These are phyloP conservation scores for Chlamydomonas asymmetrica DNA, from an alignment of 139 green algal genomes.

Conservation along the genomic window DNA sequence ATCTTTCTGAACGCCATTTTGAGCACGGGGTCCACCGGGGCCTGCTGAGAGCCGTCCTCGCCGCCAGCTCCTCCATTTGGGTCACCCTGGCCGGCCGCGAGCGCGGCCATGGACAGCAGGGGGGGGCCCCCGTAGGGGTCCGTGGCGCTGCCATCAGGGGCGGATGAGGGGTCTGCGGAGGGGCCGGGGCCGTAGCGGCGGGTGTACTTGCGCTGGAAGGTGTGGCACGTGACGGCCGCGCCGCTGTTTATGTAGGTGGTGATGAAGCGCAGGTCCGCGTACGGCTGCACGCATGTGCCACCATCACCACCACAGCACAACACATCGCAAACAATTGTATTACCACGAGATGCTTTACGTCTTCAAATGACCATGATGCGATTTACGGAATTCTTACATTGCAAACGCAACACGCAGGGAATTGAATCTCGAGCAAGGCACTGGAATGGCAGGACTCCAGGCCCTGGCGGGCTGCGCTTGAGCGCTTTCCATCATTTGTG, in stretches of 20 bases:
- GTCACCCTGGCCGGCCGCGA: neutral
- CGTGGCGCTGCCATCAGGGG: neutral
- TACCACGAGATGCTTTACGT: neutral
- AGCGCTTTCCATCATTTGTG: no score
- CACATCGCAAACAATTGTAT: neutral
- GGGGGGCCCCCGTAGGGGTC: neutral
- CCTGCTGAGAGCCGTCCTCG: conserved; percentile 8
- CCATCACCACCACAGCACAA: neutral
- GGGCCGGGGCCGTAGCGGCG: conserved; percentile 40
- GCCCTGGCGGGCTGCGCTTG: no score
- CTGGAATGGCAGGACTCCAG: no score
- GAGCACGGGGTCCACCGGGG: conserved; percentile 45
- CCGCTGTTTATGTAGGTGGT: conserved; percentile 60
- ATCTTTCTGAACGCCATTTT: conserved; percentile 57
- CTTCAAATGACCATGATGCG: neutral
- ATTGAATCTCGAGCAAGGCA: no score
- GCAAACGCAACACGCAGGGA: no score
- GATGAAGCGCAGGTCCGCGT: conserved; percentile 57
- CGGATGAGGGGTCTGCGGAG: neutral
- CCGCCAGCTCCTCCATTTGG: neutral
- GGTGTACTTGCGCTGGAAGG: conserved; percentile 65
- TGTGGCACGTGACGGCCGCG: conserved; percentile 50
- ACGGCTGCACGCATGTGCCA: conserved; percentile 32
- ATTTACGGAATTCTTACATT: no score
- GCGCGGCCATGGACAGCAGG: neutral